phyloP scores from a whole-genome alignment of 2,329 filamentous ascomycete species.

The Penicillium paneum region DNA sequence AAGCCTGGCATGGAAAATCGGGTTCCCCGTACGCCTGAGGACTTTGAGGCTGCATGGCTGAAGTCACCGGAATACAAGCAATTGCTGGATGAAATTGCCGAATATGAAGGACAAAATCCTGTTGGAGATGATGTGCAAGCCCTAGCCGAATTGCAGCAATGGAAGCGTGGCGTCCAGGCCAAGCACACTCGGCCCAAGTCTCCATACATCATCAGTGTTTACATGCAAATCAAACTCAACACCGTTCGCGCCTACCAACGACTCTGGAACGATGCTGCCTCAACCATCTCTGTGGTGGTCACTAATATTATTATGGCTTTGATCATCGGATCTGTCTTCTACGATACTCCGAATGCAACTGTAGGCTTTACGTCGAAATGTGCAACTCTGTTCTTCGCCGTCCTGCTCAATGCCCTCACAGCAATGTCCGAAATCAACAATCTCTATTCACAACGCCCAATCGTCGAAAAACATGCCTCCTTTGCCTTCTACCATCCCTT shows the following conservation, averaged over 20 bases:
- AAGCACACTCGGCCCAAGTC: slow-evolving; percentile 59
- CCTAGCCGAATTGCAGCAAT: slow-evolving; percentile 30
- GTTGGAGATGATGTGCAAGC: slow-evolving; percentile 30
- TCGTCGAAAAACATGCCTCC: slow-evolving; percentile 31
- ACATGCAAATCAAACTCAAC: slow-evolving; percentile 70
- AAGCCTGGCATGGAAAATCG: slow-evolving; percentile 57
- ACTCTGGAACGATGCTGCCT: slow-evolving; percentile 68
- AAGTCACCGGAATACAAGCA: slow-evolving; percentile 47
- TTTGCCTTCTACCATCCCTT: slow-evolving; percentile 32
- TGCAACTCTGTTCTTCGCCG: slow-evolving; percentile 78
- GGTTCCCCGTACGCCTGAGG: slow-evolving; percentile 64
- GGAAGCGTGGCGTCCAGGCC: slow-evolving; percentile 38
- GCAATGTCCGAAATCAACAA: slow-evolving; percentile 43
- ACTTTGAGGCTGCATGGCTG: slow-evolving; percentile 60
- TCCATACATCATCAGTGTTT: slow-evolving; percentile 74
- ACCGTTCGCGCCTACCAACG: slow-evolving; percentile 75
- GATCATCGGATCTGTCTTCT: slow-evolving; percentile 77
- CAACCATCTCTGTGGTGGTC: slow-evolving; percentile 61
- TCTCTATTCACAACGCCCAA: slow-evolving; percentile 24
- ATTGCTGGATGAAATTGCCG: slow-evolving; percentile 40
- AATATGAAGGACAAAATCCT: slow-evolving; percentile 38
- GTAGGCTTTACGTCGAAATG: slow-evolving; percentile 72
- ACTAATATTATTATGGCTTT: slow-evolving; percentile 71
- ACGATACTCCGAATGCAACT: slow-evolving; percentile 63
- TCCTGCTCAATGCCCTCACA: slow-evolving; percentile 78